Evolutionary conservation across 1,139 yeast species (phyloP).

Genomic region (Debaryomycetaceae sp.): DNA sequence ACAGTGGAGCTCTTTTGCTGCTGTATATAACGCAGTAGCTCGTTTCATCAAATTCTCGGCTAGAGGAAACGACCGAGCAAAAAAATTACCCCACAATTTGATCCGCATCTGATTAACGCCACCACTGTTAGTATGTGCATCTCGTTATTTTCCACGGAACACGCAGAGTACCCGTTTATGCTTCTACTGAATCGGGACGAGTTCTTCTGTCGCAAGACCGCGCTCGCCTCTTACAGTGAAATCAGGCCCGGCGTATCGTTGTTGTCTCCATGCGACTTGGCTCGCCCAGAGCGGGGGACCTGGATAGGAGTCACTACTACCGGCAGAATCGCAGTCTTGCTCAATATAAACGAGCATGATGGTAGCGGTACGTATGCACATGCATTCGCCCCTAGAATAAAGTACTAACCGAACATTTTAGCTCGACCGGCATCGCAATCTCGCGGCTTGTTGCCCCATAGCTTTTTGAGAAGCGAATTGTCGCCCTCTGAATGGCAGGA

Average conservation of each 20-base stretch:
- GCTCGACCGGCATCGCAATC: slow-evolving; percentile 34
- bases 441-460: slow-evolving; percentile 61
- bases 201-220: slow-evolving; percentile 62
- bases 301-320: slow-evolving; percentile 71
- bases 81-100: background rate
- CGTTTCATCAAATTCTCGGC: background rate
- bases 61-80: background rate
- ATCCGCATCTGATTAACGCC: background rate
- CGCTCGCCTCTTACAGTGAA: slow-evolving; percentile 42
- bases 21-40: no score
- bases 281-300: slow-evolving; percentile 70
- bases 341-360: slow-evolving; percentile 51
- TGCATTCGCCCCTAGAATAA: slow-evolving; percentile 1
- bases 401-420: slow-evolving; percentile 7
- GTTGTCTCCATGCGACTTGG: slow-evolving; percentile 68
- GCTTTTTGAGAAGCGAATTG: slow-evolving; percentile 32
- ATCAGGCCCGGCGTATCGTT: slow-evolving; percentile 23
- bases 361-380: slow-evolving; percentile 10
- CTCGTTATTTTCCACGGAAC: slow-evolving; percentile 45
- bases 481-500: slow-evolving; percentile 41
- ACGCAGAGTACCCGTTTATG: slow-evolving; percentile 58
- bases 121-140: slow-evolving; percentile 49
- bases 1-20: no score
- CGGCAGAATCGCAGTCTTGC: slow-evolving; percentile 63
- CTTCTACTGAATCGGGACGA: slow-evolving; percentile 83